Conservation (phyloP, 768 basidiomycete species). For the Leucosporidium creatinivorum region DNA sequence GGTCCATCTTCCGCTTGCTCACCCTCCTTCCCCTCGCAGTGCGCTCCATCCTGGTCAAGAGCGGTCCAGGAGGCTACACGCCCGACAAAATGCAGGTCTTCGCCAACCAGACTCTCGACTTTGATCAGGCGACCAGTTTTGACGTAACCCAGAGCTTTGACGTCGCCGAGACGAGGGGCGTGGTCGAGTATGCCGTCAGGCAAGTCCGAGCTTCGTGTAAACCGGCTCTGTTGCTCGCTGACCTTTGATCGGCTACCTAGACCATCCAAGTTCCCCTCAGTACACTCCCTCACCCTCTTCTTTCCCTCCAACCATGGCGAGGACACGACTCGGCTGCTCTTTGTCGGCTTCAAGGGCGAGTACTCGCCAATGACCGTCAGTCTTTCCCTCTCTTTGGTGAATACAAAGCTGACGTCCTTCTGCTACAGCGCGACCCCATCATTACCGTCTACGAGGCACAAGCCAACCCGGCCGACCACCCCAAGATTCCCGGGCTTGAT, state of each 20-base stretch:
- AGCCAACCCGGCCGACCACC: constrained; percentile 44
- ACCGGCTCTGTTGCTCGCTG: not conserved
- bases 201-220: constrained; percentile 18
- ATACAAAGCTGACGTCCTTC: not conserved
- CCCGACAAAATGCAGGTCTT: constrained; percentile 39
- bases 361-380: constrained; percentile 23
- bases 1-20: not conserved
- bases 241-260: constrained; percentile 23
- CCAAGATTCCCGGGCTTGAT: constrained; percentile 28
- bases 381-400: not conserved
- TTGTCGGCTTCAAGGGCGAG: constrained; percentile 44
- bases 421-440: constrained; percentile 40
- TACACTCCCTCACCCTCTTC: constrained; percentile 42
- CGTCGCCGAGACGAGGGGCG: constrained; percentile 37
- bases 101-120: constrained; percentile 38
- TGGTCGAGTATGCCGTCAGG: constrained; percentile 45
- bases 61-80: constrained; percentile 42
- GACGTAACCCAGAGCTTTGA: constrained; percentile 34
- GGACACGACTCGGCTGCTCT: constrained; percentile 43
- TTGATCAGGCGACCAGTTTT: constrained; percentile 28
- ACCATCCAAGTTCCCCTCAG: constrained; percentile 42
- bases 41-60: constrained; percentile 43
- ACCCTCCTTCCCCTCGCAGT: constrained; percentile 38
- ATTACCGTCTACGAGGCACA: constrained; percentile 44
- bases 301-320: constrained; percentile 45